A percentile compares a stretch with the other conserved stretches of the same genome.
Conservation (phyloP, 169 alveolate species). For the Plasmodium adleri region DNA sequence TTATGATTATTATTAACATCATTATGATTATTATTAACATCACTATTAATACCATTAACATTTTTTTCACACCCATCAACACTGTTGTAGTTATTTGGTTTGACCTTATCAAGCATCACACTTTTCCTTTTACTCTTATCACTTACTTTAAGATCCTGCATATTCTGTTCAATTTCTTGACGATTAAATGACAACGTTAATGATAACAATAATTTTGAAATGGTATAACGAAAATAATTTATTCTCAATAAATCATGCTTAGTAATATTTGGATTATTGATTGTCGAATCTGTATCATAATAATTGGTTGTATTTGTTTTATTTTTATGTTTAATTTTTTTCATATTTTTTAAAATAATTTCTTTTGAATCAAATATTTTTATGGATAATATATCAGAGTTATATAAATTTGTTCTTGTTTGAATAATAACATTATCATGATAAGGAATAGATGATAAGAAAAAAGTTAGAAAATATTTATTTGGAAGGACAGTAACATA, state of each 20-base stretch:
- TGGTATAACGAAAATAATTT: slow-evolving; percentile 13
- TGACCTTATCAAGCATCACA: neutral
- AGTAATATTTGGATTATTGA: slow-evolving; percentile 10
- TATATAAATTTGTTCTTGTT: slow-evolving; percentile 30
- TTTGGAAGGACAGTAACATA: slow-evolving; percentile 44
- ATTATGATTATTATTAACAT: neutral
- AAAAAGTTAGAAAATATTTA: slow-evolving; percentile 17
- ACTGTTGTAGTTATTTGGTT: neutral
- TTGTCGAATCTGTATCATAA: neutral
- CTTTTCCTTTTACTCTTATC: neutral
- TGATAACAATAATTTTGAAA: slow-evolving; percentile 10
- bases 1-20: slow-evolving; percentile 9
- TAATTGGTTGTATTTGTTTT: neutral
- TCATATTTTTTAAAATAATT: slow-evolving; percentile 5
- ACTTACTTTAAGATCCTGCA: neutral
- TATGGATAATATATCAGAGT: slow-evolving; percentile 20
- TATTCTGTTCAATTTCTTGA: slow-evolving; percentile 5
- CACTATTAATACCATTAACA: neutral
- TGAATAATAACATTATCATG: slow-evolving; percentile 49
- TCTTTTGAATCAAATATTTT: slow-evolving; percentile 62
- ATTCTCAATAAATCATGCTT: slow-evolving; percentile 26
- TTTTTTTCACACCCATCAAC: neutral
- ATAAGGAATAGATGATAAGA: slow-evolving; percentile 24
- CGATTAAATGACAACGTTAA: slow-evolving; percentile 20
- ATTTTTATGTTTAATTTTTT: slow-evolving; percentile 6